Evolutionary conservation across 257 asterid species (phyloP), one percentile per base, ranked within the genome.

Genomic region (Lavandula angustifolia): DNA sequence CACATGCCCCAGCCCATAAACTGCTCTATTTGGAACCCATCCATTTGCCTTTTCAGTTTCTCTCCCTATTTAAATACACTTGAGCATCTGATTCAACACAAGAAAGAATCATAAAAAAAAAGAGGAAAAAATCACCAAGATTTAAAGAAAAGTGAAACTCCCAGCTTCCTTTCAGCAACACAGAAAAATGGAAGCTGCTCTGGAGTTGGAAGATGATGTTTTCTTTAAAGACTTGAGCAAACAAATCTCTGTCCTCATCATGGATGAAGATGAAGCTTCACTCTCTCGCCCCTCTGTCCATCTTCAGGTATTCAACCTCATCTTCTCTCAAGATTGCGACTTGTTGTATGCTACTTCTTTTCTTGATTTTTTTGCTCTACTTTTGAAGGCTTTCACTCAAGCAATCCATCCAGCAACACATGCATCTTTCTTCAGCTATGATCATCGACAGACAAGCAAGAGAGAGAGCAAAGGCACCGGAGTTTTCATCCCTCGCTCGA

Each of bases 401-500:
- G 68, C 73, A 72, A 80, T 79, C 54, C 66, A 55, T 49, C 87
- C 83, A 52, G 57, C 82, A 3, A 72, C 67, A 42, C 81, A 81
- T 70, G 50, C 75, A 32, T 73, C 82, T 32, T 74, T 29, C 54
- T 38, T 62, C n/a, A 71, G 62, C 46, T 62, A 77, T 46, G 85
- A 82, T 60, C 83, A 76, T 38, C 85, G 66, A 10, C 76, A 72
- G 51, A 64, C 61, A 2, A 56, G 67, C 80, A 87, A 75, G 60
- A 82, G 86, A 72, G 90, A 82, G 64, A 85, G 88, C 83, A 87
- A 87, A 74, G 97, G 97, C 13, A 91, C 97, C 3, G 96, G 97
- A 55, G 97, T 91, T 6, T 91, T 91, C 22, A 87, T 91, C 62
- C 97, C 97, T 5, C 87, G 74, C 53, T 80, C 88, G 12, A 75